These are phyloP conservation scores for Sporothrix brunneoviolacea DNA, from an alignment of 2,329 filamentous ascomycete genomes.

Conservation along the genomic window DNA sequence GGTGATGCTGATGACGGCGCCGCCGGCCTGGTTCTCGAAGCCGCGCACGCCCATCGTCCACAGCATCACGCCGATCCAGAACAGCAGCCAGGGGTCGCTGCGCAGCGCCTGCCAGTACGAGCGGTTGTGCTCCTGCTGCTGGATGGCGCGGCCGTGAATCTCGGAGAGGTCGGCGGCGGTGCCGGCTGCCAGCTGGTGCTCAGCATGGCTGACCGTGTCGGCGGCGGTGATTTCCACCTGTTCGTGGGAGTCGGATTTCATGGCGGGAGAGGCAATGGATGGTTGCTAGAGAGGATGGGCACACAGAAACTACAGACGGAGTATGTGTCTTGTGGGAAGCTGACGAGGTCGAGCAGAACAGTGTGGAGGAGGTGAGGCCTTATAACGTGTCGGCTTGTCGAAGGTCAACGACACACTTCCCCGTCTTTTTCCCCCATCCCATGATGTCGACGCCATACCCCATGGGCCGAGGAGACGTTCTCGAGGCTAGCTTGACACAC, in stretches of 20 bases:
- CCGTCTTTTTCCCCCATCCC: too few species aligned
- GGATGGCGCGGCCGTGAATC: conserved; percentile 11
- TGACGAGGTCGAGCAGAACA: too few species aligned
- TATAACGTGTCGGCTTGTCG: too few species aligned
- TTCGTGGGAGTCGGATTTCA: not conserved
- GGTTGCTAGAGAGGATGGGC: not conserved
- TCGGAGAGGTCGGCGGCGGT: not conserved
- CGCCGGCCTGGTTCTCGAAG: conserved; percentile 24
- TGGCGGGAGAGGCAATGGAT: not conserved
- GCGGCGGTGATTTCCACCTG: not conserved
- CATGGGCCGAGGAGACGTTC: too few species aligned
- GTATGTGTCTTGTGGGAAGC: too few species aligned
- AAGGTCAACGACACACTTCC: too few species aligned
- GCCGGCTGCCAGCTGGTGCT: not conserved
- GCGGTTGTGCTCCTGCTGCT: conserved; percentile 11
- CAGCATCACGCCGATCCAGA: conserved; percentile 12
- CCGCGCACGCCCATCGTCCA: conserved; percentile 13
- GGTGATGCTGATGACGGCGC: conserved; percentile 32
- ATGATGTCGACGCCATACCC: too few species aligned
- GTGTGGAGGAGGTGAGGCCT: too few species aligned
- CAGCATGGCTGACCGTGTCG: not conserved
- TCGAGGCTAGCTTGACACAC: too few species aligned
- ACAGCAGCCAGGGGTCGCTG: conserved; percentile 8
- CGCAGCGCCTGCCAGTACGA: conserved; percentile 7
- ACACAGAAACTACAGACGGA: not conserved